Conservation (phyloP, 306 rosid species). For the Arachis stenosperma region DNA sequence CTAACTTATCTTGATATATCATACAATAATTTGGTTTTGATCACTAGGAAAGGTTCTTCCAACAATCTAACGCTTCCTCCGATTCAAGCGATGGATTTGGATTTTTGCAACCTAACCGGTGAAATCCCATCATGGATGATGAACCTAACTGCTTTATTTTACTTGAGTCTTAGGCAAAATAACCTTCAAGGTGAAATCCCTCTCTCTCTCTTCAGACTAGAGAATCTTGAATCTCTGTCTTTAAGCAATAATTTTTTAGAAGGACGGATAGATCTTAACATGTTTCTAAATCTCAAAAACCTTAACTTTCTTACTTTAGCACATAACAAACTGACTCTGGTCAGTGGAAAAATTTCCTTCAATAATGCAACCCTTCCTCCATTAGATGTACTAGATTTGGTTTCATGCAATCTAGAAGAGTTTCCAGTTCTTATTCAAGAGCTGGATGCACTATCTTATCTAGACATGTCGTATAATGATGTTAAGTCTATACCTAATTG, state of each 20-base stretch:
- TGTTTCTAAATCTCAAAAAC: not conserved
- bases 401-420: constrained; percentile 28
- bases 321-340: not conserved
- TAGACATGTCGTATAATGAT: too few relatives aligned
- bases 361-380: constrained; percentile 2
- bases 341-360: not conserved
- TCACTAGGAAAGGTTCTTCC: not conserved
- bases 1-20: not conserved
- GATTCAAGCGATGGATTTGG: not conserved
- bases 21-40: not conserved
- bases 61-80: not conserved
- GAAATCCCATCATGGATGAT: constrained; percentile 27
- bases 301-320: not conserved
- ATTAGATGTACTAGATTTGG: not conserved
- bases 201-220: constrained; percentile 21
- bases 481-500: too few relatives aligned
- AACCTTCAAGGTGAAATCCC: constrained; percentile 31
- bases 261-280: constrained; percentile 22
- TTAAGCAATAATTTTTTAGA: fast-evolving
- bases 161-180: not conserved
- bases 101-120: constrained; percentile 17
- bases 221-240: not conserved
- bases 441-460: not conserved
- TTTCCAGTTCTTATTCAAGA: not conserved
- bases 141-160: constrained; percentile 23